A percentile compares a stretch with the other conserved stretches of the same genome.
These are phyloP conservation scores for Cytidiella melzeri DNA, from an alignment of 768 basidiomycete genomes.

Conservation along the genomic window DNA sequence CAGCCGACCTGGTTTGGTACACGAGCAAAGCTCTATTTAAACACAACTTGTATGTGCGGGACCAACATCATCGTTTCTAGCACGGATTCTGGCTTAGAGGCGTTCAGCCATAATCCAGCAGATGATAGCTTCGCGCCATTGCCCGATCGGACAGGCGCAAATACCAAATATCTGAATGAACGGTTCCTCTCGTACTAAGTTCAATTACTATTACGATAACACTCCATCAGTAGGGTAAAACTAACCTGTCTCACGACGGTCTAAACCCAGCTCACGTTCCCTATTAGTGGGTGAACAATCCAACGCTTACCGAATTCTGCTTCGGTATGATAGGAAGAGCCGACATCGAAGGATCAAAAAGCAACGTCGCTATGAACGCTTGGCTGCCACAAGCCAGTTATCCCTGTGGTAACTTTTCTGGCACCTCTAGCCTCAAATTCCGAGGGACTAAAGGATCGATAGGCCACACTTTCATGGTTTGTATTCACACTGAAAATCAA, in stretches of 20 bases:
- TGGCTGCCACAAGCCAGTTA: constrained; percentile 80
- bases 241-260: constrained; percentile 82
- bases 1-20: constrained; percentile 35
- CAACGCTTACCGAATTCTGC: constrained; percentile 77
- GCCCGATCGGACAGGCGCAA: constrained; percentile 74
- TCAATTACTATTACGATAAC: constrained; percentile 72
- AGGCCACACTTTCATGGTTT: constrained; percentile 81
- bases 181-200: constrained; percentile 81
- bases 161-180: constrained; percentile 81
- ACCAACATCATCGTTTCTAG: constrained; percentile 69
- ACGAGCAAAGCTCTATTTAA: constrained; percentile 66
- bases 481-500: constrained; percentile 79
- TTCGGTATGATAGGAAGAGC: constrained; percentile 79
- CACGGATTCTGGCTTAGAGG: constrained; percentile 81
- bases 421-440: constrained; percentile 78
- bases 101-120: constrained; percentile 82
- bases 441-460: constrained; percentile 78
- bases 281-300: constrained; percentile 80
- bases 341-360: constrained; percentile 81
- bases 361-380: constrained; percentile 80
- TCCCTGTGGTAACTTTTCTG: constrained; percentile 77
- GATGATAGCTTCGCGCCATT: constrained; percentile 77
- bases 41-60: constrained; percentile 60
- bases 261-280: constrained; percentile 80
- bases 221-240: constrained; percentile 80